Evolutionary conservation across 78 protist species (phyloP).

Genomic region (Pigoraptor vietnamica): DNA sequence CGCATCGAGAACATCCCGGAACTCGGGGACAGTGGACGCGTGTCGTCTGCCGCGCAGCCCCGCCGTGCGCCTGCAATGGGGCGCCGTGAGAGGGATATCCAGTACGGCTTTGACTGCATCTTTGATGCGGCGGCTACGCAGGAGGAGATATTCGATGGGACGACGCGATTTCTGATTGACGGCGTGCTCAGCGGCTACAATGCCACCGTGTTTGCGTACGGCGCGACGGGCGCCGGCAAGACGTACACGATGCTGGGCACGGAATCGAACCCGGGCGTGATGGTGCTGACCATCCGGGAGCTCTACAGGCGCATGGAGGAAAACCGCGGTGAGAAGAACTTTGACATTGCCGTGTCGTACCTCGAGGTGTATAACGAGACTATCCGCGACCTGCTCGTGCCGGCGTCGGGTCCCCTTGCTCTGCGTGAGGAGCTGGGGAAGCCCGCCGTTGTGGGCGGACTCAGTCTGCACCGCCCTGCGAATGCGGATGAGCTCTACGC

Average conservation of each 20-base stretch:
- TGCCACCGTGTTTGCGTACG: constrained; percentile 42
- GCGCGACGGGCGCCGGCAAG: constrained; percentile 67
- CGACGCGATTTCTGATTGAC: not conserved
- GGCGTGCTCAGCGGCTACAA: constrained; percentile 35
- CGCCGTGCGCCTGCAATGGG: not conserved
- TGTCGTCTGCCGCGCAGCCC: not conserved
- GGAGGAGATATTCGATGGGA: constrained; percentile 18
- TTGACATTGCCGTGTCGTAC: constrained; percentile 56
- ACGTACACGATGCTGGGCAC: constrained; percentile 82
- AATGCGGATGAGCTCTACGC: not conserved
- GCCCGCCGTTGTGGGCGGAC: constrained; percentile 19
- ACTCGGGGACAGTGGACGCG: not conserved
- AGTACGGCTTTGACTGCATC: constrained; percentile 37
- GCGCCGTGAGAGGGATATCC: not conserved
- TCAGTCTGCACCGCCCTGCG: not conserved
- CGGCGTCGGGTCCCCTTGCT: constrained; percentile 12
- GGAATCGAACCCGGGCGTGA: constrained; percentile 68
- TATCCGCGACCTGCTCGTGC: constrained; percentile 31
- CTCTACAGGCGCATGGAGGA: constrained; percentile 60
- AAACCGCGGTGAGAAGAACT: not conserved
- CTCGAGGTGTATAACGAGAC: constrained; percentile 86
- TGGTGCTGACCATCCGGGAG: constrained; percentile 79
- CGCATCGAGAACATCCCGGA: not conserved
- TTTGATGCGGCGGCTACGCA: constrained; percentile 22
- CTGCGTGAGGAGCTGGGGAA: constrained; percentile 67